Conservation (phyloP, 345 rosid genomes). For the Hibiscus syriacus region DNA sequence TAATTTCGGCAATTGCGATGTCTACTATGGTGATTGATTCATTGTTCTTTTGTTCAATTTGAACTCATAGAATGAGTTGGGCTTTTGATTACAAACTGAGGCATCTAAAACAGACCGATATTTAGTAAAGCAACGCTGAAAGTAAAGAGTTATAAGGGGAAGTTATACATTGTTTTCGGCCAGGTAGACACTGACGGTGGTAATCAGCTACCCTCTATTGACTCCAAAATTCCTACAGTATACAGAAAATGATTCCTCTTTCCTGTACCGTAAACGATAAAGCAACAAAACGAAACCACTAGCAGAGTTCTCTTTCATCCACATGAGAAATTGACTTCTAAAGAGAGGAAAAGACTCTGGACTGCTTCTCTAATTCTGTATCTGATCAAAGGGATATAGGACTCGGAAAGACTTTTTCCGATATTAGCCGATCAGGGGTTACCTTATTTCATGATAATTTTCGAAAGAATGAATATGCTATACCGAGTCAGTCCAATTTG, state of each 20-base stretch:
- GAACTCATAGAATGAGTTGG: neutral
- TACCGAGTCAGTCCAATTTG: conserved; percentile 17
- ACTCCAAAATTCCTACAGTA: too few relatives aligned
- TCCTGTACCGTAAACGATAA: conserved; percentile 11
- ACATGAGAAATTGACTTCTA: conserved; percentile 30
- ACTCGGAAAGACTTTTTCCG: conserved; percentile 9
- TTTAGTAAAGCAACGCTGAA: too few relatives aligned
- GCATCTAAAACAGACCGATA: neutral
- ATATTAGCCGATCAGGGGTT: conserved; percentile 11
- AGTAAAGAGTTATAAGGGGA: too few relatives aligned
- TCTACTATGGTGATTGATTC: neutral
- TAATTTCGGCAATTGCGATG: neutral
- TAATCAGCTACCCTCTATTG: too few relatives aligned
- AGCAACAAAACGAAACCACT: conserved; percentile 17
- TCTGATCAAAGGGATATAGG: conserved; percentile 10
- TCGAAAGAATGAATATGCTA: conserved; percentile 4
- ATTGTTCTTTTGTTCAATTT: too few relatives aligned
- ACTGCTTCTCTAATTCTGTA: conserved; percentile 10
- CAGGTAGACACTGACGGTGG: conserved; percentile 13
- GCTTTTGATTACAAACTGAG: neutral
- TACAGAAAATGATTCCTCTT: too few relatives aligned
- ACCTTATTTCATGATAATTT: conserved; percentile 10
- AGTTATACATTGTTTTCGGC: conserved; percentile 20
- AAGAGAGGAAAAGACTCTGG: conserved; percentile 12
- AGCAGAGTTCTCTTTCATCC: conserved; percentile 16